phyloP scores from a whole-genome alignment of 179 eudicot genomes.

The Silene noctiflora region DNA sequence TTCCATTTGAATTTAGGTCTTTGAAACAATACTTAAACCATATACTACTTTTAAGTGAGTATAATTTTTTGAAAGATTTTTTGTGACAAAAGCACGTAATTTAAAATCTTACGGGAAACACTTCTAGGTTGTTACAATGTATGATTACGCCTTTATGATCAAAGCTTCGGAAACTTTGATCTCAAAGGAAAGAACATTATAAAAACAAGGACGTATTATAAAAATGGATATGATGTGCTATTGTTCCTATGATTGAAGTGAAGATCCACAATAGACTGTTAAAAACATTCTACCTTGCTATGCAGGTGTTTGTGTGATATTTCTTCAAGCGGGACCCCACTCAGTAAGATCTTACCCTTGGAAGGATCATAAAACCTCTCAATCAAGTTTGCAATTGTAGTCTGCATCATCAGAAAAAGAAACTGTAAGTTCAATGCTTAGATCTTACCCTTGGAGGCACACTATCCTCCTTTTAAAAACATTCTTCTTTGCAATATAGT shows the following conservation, averaged over 20 bases:
- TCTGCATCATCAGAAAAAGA: constrained; percentile 41
- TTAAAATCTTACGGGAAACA: no score
- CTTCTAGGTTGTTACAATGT: neutral
- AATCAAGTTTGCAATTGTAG: constrained; percentile 86
- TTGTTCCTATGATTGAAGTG: neutral
- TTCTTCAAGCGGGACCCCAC: constrained; percentile 73
- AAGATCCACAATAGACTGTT: no score
- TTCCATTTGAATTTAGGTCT: neutral
- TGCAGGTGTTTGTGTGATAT: constrained; percentile 78
- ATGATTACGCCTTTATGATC: neutral
- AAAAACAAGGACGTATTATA: neutral
- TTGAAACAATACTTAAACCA: neutral
- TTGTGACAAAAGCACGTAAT: no score
- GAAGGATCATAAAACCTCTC: constrained; percentile 84
- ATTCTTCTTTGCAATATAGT: neutral
- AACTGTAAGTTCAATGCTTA: constrained; percentile 5
- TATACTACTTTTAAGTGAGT: neutral
- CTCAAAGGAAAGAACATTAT: neutral
- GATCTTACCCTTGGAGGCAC: neutral
- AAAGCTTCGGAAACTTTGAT: neutral
- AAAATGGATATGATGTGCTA: neutral
- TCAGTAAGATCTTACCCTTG: constrained; percentile 72
- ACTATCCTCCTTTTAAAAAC: neutral
- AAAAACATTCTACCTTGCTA: constrained; percentile 55
- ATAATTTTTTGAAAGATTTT: neutral